Evolutionary conservation across 139 green algal species (phyloP).

Genomic region (Marvania coccoides): DNA sequence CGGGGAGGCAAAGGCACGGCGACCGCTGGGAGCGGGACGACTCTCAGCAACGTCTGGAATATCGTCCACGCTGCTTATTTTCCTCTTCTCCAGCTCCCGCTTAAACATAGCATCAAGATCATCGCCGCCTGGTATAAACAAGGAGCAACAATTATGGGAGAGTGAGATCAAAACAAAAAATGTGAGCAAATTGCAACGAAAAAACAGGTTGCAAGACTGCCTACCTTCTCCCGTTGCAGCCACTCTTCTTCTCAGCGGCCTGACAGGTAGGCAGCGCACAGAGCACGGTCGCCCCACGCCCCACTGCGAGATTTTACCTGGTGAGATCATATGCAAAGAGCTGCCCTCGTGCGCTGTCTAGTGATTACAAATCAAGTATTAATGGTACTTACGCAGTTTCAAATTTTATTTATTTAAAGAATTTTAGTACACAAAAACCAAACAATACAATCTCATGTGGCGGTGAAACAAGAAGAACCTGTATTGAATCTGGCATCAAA

Average conservation of each 20-base stretch:
- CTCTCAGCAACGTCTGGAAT: not conserved
- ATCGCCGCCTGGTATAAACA: no score
- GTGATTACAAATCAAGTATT: not conserved
- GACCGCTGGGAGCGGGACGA: conserved; percentile 3
- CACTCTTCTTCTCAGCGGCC: not conserved
- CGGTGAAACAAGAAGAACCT: not conserved
- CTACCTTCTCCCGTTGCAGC: no score
- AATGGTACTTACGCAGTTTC: not conserved
- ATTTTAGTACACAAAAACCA: not conserved
- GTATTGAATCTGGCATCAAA: not conserved
- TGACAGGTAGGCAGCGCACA: no score
- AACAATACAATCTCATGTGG: not conserved
- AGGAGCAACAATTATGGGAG: no score
- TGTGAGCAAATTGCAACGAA: no score
- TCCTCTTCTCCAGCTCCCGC: conserved; percentile 51
- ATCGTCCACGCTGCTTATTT: conserved; percentile 1
- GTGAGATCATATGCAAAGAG: no score
- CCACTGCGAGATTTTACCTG: not conserved
- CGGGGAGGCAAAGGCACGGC: no score
- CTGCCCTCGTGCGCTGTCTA: not conserved
- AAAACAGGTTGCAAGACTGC: no score
- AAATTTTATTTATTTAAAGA: not conserved
- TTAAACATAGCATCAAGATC: conserved; percentile 50
- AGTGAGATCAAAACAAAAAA: no score
- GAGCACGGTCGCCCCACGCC: no score